Base-by-base conservation (phyloP, 331 rosid genomes). In the Pyracantha coccinea region DNA sequence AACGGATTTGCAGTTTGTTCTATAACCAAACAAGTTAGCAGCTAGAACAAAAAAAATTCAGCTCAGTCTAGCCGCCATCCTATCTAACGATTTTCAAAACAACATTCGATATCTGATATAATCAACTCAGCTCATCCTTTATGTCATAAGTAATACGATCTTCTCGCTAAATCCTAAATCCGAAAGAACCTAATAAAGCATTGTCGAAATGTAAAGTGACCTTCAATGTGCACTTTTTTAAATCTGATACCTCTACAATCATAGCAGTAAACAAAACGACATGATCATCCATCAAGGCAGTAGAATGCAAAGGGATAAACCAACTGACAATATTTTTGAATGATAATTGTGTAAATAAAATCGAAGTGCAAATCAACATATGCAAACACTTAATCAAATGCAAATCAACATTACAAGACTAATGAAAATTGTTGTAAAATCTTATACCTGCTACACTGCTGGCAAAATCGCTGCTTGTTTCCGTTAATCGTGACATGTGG, bases 371-470 rank as follows among this genome's bases (percentile, higher is more conserved):
- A 62, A 28, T 28, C 41, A 29, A 63, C 8, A 28, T 29, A 63
- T 8, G 41, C 23, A n/a, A 33, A 65, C 4, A 29, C 41, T 28
- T 28, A 7, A 27, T 62, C 41, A 29, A 55, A 21, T 38, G 44
- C 4, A 38, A 38, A 38, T 38, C 44, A 55, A 60, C 75, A 20
- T 72, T 58, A 17, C 41, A 59, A 72, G 5, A 32, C 47, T 41
- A 41, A 41, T 41, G 47, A 41, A 41, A 41, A 41, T 41, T 41
- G 76, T 12, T 50, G 25, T 31, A 67, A 31, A 44, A 20, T 76
- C 47, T 50, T 21, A 23, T 63, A 91, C 98, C 98, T 94, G 91
- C 98, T 94, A 80, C 98, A 94, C 77, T 94, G 98, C 77, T 94
- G 98, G 84, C 97, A 94, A 81, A 94, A 94, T 80, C 98, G 84